A percentile compares a stretch with the other conserved stretches of the same genome.
phyloP scores from a whole-genome alignment of 352 stramenopile species.

The Thraustotheca clavata region DNA sequence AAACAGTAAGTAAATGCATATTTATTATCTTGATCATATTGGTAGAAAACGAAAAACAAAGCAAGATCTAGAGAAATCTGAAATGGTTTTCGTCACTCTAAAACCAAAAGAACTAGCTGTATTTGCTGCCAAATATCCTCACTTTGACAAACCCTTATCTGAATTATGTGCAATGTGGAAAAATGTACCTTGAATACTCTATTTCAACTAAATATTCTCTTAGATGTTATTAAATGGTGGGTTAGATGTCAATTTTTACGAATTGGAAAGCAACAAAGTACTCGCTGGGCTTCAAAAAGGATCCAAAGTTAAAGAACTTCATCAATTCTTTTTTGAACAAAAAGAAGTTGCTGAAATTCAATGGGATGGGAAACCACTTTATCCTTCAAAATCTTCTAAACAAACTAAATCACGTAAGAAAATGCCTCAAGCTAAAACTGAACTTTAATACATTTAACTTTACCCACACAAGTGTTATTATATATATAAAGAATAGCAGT shows the following conservation, averaged over 20 bases:
- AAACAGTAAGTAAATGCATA: not conserved
- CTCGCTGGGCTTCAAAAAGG: slow-evolving; percentile 17
- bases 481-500: too few relatives aligned
- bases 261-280: slow-evolving; percentile 13
- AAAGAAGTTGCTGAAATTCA: slow-evolving; percentile 6
- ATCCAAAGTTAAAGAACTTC: slow-evolving; percentile 10
- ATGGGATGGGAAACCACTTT: slow-evolving; percentile 7
- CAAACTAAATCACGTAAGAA: slow-evolving; percentile 1
- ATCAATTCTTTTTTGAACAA: slow-evolving; percentile 11
- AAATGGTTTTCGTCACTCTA: slow-evolving; percentile 19
- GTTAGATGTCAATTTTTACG: slow-evolving; percentile 18
- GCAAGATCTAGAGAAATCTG: slow-evolving; percentile 14
- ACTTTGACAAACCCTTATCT: not conserved
- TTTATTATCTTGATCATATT: not conserved
- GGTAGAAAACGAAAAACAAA: not conserved
- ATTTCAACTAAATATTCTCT: not conserved
- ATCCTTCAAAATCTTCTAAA: slow-evolving; percentile 2
- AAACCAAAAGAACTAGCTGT: not conserved
- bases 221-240: slow-evolving; percentile 21
- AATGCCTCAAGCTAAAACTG: not conserved
- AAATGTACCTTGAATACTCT: not conserved
- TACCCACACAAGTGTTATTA: too few relatives aligned
- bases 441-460: not conserved
- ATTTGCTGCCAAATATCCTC: not conserved
- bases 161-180: slow-evolving; percentile 21